Conservation (phyloP, 2,329 filamentous ascomycete species). For the Penicillium thymicola region DNA sequence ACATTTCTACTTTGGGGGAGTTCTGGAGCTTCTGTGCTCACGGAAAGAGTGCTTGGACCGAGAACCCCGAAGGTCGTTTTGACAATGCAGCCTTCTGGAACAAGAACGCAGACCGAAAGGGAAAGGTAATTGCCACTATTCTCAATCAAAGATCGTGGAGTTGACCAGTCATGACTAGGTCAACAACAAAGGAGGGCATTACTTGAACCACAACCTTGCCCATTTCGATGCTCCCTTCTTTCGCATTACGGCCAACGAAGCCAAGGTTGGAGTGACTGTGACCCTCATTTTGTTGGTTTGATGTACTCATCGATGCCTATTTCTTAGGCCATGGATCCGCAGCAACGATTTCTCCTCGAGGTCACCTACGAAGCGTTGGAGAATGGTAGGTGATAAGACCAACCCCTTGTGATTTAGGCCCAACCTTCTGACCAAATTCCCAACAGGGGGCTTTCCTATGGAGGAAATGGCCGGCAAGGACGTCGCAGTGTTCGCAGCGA, state of each 20-base stretch:
- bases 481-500: constrained; percentile 24
- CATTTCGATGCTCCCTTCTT: not conserved
- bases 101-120: not conserved
- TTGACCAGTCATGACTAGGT: not conserved
- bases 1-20: not conserved
- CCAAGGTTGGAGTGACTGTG: not conserved
- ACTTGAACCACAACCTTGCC: not conserved
- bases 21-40: not conserved
- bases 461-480: not conserved
- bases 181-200: not conserved
- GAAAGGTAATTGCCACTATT: not conserved
- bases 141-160: not conserved
- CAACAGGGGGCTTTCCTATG: constrained; percentile 28
- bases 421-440: not conserved
- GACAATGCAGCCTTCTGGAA: not conserved
- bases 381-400: constrained; percentile 9
- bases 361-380: constrained; percentile 40
- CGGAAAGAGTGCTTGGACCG: not conserved
- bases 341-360: constrained; percentile 16
- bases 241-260: not conserved
- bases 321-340: not conserved
- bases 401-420: not conserved
- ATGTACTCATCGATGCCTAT: not conserved
- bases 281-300: not conserved
- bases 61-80: not conserved